Conservation (phyloP, 2,329 filamentous ascomycete genomes). For the Periconia sp. region DNA sequence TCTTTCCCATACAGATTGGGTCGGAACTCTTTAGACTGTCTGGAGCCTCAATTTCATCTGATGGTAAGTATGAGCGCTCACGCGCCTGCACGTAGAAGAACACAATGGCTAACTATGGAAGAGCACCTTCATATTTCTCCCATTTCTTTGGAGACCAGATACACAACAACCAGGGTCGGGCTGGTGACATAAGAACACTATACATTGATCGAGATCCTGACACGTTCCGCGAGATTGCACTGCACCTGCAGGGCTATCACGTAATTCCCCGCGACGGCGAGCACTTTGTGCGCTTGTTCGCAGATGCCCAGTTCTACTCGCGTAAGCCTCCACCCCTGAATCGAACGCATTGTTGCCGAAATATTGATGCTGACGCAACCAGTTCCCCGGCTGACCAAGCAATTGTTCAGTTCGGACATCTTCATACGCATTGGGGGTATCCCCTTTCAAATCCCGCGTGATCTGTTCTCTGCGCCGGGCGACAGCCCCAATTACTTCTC, state of each 20-base stretch:
- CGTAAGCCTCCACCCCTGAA: slow-evolving; percentile 56
- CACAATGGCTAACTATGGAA: slow-evolving; percentile 56
- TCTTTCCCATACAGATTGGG: slow-evolving; percentile 74
- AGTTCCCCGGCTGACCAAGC: slow-evolving; percentile 89
- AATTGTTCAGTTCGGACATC: slow-evolving; percentile 89
- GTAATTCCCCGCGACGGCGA: slow-evolving; percentile 79
- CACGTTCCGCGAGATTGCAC: slow-evolving; percentile 87
- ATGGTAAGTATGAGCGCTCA: slow-evolving; percentile 61
- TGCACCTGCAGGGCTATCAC: slow-evolving; percentile 91
- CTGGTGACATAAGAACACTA: slow-evolving; percentile 72
- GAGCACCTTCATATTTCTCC: slow-evolving; percentile 95
- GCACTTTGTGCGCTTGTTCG: slow-evolving; percentile 91
- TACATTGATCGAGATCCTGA: slow-evolving; percentile 94
- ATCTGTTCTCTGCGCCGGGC: slow-evolving; percentile 82
- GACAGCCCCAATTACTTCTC: slow-evolving; percentile 97
- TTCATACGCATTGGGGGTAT: slow-evolving; percentile 88
- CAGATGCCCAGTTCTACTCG: slow-evolving; percentile 94
- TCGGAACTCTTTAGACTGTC: slow-evolving; percentile 72
- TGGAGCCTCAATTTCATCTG: slow-evolving; percentile 72
- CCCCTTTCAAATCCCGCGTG: slow-evolving; percentile 88
- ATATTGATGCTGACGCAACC: slow-evolving; percentile 21
- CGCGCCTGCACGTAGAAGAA: neutral
- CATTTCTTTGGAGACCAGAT: slow-evolving; percentile 90
- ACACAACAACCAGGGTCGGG: slow-evolving; percentile 65
- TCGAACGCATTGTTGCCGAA: slow-evolving; percentile 4